A percentile compares a stretch with the other conserved stretches of the same genome.
Evolutionary conservation across 805 yeast species (phyloP).

Genomic region (Yarrowia sp.): DNA sequence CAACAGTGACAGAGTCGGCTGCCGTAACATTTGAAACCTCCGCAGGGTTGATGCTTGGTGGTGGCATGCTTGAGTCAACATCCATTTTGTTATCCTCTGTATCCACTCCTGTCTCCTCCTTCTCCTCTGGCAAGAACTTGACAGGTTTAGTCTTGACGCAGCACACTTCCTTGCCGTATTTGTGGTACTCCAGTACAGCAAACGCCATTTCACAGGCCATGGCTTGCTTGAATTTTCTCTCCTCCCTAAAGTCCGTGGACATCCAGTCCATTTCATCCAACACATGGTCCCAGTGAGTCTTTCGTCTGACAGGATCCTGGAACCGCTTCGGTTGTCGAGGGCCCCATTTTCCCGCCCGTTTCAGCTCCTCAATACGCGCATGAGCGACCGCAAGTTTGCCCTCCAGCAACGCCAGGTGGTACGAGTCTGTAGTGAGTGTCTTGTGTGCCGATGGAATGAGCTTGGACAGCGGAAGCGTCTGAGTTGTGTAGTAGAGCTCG

Average conservation of each 20-base stretch:
- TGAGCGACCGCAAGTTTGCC: slow-evolving; percentile 90
- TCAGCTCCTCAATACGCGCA: slow-evolving; percentile 89
- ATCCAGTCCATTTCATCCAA: slow-evolving; percentile 85
- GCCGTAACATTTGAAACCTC: slow-evolving; percentile 3
- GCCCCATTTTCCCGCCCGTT: slow-evolving; percentile 88
- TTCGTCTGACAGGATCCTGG: slow-evolving; percentile 65
- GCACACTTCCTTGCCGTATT: slow-evolving; percentile 71
- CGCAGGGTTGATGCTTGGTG: slow-evolving; percentile 36
- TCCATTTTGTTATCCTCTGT: slow-evolving; percentile 38
- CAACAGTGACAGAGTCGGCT: slow-evolving; percentile 11
- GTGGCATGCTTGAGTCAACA: slow-evolving; percentile 26
- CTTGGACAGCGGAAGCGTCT: slow-evolving; percentile 83
- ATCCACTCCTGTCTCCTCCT: slow-evolving; percentile 17
- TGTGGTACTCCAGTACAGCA: slow-evolving; percentile 80
- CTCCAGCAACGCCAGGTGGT: slow-evolving; percentile 83
- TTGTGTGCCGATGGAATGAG: slow-evolving; percentile 86
- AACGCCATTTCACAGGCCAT: slow-evolving; percentile 73
- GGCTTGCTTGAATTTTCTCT: slow-evolving; percentile 70
- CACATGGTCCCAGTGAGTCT: slow-evolving; percentile 74
- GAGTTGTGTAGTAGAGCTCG: slow-evolving; percentile 85
- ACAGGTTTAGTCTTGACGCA: slow-evolving; percentile 59
- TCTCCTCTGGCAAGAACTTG: slow-evolving; percentile 44
- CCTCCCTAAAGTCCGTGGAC: slow-evolving; percentile 77
- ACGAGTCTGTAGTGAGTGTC: slow-evolving; percentile 81
- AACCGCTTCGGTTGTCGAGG: slow-evolving; percentile 80